Percentiles rank a stretch among this genome's conserved stretches.
These are phyloP conservation scores for Anisodus acutangulus DNA, from an alignment of 257 asterid genomes.

Conservation along the genomic window DNA sequence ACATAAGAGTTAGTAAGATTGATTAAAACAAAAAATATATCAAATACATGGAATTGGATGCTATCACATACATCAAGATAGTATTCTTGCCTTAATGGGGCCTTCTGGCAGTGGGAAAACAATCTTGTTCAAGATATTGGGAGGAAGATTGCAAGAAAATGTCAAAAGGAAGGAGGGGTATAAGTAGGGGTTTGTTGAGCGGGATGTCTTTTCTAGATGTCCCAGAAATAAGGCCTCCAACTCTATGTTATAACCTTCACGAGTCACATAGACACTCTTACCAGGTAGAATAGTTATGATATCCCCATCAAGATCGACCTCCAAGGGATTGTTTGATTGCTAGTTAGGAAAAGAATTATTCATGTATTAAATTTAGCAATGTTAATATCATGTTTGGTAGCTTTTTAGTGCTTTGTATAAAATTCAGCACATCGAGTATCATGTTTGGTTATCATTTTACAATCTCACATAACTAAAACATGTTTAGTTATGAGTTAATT, in stretches of 20 bases:
- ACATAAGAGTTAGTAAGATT: too few relatives aligned
- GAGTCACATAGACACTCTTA: background rate
- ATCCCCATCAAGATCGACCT: background rate
- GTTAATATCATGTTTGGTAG: too few relatives aligned
- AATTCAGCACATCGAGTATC: too few relatives aligned
- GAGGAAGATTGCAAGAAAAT: background rate
- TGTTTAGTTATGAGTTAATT: too few relatives aligned
- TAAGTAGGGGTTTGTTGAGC: background rate
- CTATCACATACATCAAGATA: background rate
- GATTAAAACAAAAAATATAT: too few relatives aligned
- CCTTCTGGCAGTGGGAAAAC: background rate
- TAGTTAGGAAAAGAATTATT: too few relatives aligned
- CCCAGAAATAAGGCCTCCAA: background rate
- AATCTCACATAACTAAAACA: too few relatives aligned
- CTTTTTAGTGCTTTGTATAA: too few relatives aligned
- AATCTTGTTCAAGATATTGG: background rate
- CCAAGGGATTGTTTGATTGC: too few relatives aligned
- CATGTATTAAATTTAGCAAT: too few relatives aligned
- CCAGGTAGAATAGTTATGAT: conserved; percentile 1
- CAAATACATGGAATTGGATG: background rate
- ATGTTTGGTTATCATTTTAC: too few relatives aligned
- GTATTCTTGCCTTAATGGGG: background rate
- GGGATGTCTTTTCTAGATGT: background rate
- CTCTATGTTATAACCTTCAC: background rate
- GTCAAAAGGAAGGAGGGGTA: background rate